A percentile compares a stretch with the other conserved stretches of the same genome.
Evolutionary conservation across 106 monocot species (phyloP).

Genomic region (Apostasia ramifera): DNA sequence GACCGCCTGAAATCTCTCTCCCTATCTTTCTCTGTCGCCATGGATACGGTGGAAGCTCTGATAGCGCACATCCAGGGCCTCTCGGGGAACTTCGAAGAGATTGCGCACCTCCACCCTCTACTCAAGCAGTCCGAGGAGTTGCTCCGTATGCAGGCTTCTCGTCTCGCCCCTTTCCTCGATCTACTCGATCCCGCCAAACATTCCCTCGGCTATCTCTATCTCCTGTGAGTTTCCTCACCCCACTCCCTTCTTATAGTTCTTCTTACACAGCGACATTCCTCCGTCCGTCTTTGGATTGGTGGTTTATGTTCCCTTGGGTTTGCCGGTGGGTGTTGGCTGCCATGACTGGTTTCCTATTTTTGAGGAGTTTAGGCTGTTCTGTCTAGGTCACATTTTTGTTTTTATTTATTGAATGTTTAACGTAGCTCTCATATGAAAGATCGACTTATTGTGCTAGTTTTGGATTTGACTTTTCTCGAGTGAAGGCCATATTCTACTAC

Average conservation of each 20-base stretch:
- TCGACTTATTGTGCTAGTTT: no score
- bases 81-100: constrained; percentile 47
- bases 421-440: no score
- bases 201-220: constrained; percentile 82
- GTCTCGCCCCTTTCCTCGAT: constrained; percentile 34
- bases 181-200: constrained; percentile 58
- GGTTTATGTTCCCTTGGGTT: no score
- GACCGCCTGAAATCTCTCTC: no score
- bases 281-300: no score
- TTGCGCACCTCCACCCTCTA: constrained; percentile 63
- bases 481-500: no score
- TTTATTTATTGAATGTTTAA: no score
- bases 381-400: no score
- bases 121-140: constrained; percentile 74
- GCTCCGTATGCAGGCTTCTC: constrained; percentile 42
- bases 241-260: neutral
- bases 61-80: constrained; percentile 74
- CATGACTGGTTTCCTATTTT: no score
- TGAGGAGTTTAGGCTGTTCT: neutral
- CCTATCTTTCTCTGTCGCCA: constrained; percentile 2
- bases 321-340: no score
- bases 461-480: no score
- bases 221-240: constrained; percentile 41
- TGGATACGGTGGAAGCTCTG: constrained; percentile 73
- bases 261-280: neutral